Base-by-base conservation (phyloP, 352 stramenopile genomes). In the Phytophthora sojae region DNA sequence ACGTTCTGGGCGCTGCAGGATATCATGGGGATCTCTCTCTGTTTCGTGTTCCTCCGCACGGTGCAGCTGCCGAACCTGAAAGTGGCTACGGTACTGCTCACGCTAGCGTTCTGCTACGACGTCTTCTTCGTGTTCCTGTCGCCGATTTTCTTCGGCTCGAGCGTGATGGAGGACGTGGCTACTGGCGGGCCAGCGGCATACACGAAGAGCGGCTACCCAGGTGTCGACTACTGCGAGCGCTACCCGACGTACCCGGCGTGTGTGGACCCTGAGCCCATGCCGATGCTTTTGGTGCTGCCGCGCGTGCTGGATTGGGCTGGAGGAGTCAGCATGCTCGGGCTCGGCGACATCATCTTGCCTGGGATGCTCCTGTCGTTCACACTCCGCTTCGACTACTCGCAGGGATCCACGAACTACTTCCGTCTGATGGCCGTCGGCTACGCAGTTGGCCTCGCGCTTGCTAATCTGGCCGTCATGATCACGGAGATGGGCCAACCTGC, bases 81-180 rank as follows among this genome's bases (percentile, higher is more conserved):
- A 67, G 94, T 98, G 2, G 95, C 91, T 25, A 86, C 91, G 0
- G 77, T 98, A 8, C 57, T 99, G 32, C 83, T 99, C 35, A 85
- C 88, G 14, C 79, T 98, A 32, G 94, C 95, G 1, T 98, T 98
- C 71, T 89, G 90, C 58, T 99, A 99, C 76, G 96, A 99, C 72
- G 95, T 99, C 49, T 99, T 98, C 72, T 98, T 98, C 76, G 95
- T 98, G 37, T 98, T 98, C 79, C 59, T 99, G 19, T 97, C 92
- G 32, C 95, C 96, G 2, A 77, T 89, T 17, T 77, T 98, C 51
- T 97, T 97, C 70, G 86, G 86, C 9, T 85, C 79, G 30, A 96
- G 80, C 45, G 89, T 99, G 47, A 99, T 99, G 96, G 90, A 98
- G 58, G 94, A 97, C 66, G 96, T 98, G 5, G 96, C 96, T 0